phyloP scores from a whole-genome alignment of 2,329 filamentous ascomycete genomes.

The Trichoderma atrobrunneum region DNA sequence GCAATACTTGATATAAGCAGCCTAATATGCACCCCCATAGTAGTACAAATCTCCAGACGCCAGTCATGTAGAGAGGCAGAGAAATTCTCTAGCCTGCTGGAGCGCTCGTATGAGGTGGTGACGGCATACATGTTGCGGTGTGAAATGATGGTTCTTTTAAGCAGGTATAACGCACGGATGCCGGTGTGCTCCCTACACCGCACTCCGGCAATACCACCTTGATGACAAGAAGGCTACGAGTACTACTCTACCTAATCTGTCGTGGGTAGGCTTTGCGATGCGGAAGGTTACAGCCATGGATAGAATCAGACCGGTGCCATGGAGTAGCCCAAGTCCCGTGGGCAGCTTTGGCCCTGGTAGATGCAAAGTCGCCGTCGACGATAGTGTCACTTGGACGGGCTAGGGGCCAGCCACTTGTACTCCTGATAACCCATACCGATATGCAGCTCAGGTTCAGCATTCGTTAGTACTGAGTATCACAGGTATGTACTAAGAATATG shows the following conservation, averaged over 20 bases:
- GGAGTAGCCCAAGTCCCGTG: not conserved
- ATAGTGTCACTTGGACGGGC: not conserved
- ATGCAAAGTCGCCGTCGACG: not conserved
- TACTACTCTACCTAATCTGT: not conserved
- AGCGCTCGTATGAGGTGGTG: not conserved
- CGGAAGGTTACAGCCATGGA: not conserved
- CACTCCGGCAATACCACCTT: not conserved
- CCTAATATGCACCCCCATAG: not conserved
- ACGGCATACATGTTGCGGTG: constrained; percentile 2
- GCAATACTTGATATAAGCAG: not conserved
- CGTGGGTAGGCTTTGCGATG: not conserved
- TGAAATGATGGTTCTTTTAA: not conserved
- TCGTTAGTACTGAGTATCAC: not conserved
- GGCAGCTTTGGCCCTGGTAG: not conserved
- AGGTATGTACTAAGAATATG: not conserved
- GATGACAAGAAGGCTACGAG: not conserved
- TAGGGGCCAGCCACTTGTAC: not conserved
- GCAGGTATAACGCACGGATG: not conserved
- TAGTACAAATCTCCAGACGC: not conserved
- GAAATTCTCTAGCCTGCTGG: not conserved
- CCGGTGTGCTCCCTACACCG: not conserved
- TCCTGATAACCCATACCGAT: not conserved
- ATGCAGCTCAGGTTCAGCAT: not conserved
- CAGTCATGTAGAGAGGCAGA: not conserved
- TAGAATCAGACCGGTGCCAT: not conserved